Evolutionary conservation across 1,139 yeast species (phyloP), one percentile per base, ranked within the genome.

Genomic region (Candida albicans): DNA sequence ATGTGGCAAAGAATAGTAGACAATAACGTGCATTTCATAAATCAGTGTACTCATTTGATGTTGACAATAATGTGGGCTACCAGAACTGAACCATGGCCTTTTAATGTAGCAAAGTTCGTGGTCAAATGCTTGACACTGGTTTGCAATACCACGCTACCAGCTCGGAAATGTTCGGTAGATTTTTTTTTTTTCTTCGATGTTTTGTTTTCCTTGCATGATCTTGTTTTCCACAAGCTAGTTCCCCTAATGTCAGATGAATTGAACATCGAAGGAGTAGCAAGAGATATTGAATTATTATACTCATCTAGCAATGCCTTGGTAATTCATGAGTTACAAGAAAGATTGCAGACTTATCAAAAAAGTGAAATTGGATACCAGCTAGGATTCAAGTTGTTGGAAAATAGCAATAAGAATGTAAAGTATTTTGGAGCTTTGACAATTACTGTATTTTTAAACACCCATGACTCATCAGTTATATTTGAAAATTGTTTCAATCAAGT

Each of bases 361-460:
- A 76, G 83, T 2, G 61, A 65, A 2, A 58, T 71, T 40, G 87
- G 86, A 0, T 63, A 72, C 49, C 53, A 59, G 8, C 55, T 84
- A 28, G 89, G 87, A 0, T 69, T 71, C 42, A 60, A 69, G 35
- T 61, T 85, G 24, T 59, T 83, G 29, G 38, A 44, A 1, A 55
- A 61, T 4, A 64, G 63, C 2, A 73, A 79, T 3, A 53, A 67
- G 32, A 79, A 79, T 53, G 81, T 84, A 44, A 75, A 77, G 52
- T 86, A 81, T 59, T 84, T 85, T 56, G 93, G 93, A 1, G 91
- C 91, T 0, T 65, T 84, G 45, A 84, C 91, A 0, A 79, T 79
- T 44, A 75, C 89, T 0, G 77, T 73, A 8, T 82, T 82, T 27
- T 79, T 81, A 41, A 64, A 81, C 38, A 75, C 70, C 39, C 60